phyloP scores from a whole-genome alignment of 164 flowering plant species.

The Dillenia suffruticosa region DNA sequence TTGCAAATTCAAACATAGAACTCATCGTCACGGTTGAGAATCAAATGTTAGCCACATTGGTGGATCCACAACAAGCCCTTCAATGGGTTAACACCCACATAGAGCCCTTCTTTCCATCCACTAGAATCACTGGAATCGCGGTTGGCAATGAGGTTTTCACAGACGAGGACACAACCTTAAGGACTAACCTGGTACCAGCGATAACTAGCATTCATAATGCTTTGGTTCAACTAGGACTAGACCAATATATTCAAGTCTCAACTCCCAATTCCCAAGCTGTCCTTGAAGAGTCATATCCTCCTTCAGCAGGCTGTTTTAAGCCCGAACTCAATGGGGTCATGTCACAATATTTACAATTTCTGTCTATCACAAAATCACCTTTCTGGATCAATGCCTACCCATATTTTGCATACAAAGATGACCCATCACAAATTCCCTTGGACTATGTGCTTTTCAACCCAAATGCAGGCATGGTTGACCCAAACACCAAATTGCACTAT shows the following conservation, averaged over 20 bases:
- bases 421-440: constrained; percentile 42
- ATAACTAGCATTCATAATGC: constrained; percentile 59
- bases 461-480: constrained; percentile 71
- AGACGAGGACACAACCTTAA: constrained; percentile 36
- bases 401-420: constrained; percentile 78
- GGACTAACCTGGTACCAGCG: constrained; percentile 58
- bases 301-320: constrained; percentile 72
- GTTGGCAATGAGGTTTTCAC: constrained; percentile 88
- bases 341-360: constrained; percentile 50
- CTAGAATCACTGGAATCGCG: constrained; percentile 71
- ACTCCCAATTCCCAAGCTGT: constrained; percentile 66
- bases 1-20: constrained; percentile 69
- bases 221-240: constrained; percentile 52
- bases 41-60: constrained; percentile 31
- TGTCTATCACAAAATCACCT: constrained; percentile 53
- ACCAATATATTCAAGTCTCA: constrained; percentile 57
- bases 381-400: constrained; percentile 98
- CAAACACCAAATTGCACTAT: constrained; percentile 62
- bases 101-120: constrained; percentile 74
- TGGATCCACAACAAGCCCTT: constrained; percentile 64
- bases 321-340: constrained; percentile 41
- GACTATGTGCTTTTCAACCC: constrained; percentile 76
- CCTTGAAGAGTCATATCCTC: constrained; percentile 64
- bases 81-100: constrained; percentile 75
- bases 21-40: constrained; percentile 79